Conservation (phyloP, 2,329 filamentous ascomycete species). For the Calonectria hongkongensis region DNA sequence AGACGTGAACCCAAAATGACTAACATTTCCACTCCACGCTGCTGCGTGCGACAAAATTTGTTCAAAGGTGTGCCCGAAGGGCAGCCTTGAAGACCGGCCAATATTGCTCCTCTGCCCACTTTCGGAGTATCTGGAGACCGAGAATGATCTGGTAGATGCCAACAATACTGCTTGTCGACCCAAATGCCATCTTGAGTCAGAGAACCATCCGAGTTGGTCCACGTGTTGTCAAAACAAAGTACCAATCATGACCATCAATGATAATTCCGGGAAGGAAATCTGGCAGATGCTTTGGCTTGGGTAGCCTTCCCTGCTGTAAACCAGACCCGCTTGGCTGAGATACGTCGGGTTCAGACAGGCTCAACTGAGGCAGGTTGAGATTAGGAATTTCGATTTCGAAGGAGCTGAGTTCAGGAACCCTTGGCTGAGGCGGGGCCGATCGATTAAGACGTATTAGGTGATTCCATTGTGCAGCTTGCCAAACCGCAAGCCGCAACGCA, state of each 20-base stretch:
- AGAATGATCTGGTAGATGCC: neutral
- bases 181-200: neutral
- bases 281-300: neutral
- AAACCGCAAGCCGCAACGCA: slow-evolving; percentile 4
- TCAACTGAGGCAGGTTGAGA: too few relatives aligned
- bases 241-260: neutral
- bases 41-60: too few relatives aligned
- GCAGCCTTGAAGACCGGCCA: neutral
- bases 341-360: too few relatives aligned
- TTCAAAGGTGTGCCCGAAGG: neutral
- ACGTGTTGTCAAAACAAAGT: neutral
- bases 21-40: too few relatives aligned
- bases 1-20: too few relatives aligned
- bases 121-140: neutral
- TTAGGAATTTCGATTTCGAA: too few relatives aligned
- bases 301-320: too few relatives aligned
- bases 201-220: neutral
- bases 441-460: neutral
- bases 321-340: too few relatives aligned
- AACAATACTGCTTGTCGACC: neutral
- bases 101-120: neutral
- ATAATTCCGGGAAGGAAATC: neutral
- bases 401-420: too few relatives aligned
- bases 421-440: too few relatives aligned
- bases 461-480: slow-evolving; percentile 20